phyloP scores from a whole-genome alignment of 768 basidiomycete species.

The Coprinopsis sp. region DNA sequence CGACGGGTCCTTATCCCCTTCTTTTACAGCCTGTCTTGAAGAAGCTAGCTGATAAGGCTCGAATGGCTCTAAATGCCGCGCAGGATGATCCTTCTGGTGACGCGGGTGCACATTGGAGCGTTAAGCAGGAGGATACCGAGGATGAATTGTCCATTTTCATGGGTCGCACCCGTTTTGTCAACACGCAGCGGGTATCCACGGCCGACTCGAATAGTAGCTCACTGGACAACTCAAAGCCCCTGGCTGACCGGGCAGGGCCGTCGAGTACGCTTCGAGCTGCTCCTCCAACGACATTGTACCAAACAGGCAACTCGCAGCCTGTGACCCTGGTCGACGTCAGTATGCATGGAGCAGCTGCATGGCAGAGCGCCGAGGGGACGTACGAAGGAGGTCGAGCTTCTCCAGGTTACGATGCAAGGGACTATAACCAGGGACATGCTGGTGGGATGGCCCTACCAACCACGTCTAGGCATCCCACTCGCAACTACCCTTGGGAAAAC shows the following conservation, averaged over 20 bases:
- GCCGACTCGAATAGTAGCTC: not conserved
- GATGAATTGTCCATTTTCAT: conserved; percentile 70
- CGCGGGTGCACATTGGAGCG: conserved; percentile 41
- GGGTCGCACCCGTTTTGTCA: conserved; percentile 60
- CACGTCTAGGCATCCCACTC: too few species aligned
- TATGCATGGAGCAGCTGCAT: too few species aligned
- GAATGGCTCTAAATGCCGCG: conserved; percentile 44
- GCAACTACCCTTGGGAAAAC: too few species aligned
- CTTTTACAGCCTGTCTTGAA: conserved; percentile 49
- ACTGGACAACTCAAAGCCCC: not conserved
- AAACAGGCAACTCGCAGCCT: too few species aligned
- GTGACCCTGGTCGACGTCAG: too few species aligned
- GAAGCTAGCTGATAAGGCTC: conserved; percentile 63
- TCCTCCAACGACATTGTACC: too few species aligned
- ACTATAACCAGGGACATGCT: too few species aligned
- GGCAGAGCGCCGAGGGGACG: too few species aligned
- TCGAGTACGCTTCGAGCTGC: not conserved
- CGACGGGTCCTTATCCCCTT: not conserved
- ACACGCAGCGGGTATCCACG: conserved; percentile 31
- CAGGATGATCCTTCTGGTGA: conserved; percentile 33
- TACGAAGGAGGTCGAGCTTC: too few species aligned
- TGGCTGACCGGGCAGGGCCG: not conserved
- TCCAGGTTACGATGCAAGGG: too few species aligned
- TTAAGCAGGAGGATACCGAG: conserved; percentile 50
- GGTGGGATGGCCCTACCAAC: too few species aligned